These are phyloP conservation scores for Cucumis hystrix DNA, from an alignment of 306 rosid genomes.

Conservation along the genomic window DNA sequence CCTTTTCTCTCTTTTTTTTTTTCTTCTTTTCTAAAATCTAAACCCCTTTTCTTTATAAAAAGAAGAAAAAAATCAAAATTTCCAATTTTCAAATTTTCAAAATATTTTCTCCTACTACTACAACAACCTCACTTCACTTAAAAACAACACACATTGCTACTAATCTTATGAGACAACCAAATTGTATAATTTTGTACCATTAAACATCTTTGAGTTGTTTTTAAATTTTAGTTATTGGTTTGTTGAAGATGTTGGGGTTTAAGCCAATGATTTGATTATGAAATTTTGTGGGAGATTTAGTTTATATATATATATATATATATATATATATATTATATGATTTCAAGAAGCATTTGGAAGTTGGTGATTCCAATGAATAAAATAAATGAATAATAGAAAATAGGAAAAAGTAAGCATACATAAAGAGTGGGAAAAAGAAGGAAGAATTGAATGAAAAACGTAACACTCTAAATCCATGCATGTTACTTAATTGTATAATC, in stretches of 20 bases:
- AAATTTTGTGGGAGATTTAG: not conserved
- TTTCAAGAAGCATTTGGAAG: not conserved
- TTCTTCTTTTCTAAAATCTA: not conserved
- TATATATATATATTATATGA: not conserved
- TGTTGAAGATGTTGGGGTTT: not conserved
- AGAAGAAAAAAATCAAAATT: too few species aligned
- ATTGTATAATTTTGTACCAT: too few species aligned
- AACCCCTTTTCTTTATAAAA: not conserved
- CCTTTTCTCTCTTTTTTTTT: not conserved
- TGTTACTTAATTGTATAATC: not conserved
- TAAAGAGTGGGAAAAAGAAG: not conserved
- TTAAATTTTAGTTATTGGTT: too few species aligned
- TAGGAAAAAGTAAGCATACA: not conserved
- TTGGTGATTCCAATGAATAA: not conserved
- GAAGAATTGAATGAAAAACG: not conserved
- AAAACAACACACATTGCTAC: too few species aligned
- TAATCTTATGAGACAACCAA: too few species aligned
- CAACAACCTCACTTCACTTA: too few species aligned
- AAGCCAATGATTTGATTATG: not conserved
- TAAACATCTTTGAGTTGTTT: too few species aligned
- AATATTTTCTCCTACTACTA: too few species aligned
- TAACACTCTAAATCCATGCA: constrained; percentile 10
- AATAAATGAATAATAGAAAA: not conserved
- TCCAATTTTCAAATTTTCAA: too few species aligned
- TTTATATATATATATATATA: not conserved